A percentile compares a stretch with the other conserved stretches of the same genome.
Evolutionary conservation across 2,329 filamentous ascomycete genomes (phyloP).

Genomic region (Phialophora expanda): DNA sequence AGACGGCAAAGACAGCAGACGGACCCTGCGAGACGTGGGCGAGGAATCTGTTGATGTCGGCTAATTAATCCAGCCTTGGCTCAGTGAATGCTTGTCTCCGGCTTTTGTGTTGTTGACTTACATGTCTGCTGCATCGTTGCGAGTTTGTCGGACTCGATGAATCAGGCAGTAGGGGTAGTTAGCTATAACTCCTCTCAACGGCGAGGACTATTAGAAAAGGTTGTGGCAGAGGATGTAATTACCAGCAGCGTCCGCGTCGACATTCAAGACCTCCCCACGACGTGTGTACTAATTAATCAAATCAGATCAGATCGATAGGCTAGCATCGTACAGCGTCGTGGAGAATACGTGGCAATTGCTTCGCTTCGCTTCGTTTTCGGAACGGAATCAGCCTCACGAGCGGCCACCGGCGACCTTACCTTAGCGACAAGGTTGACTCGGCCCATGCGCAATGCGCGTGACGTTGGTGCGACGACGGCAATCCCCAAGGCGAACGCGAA

Average conservation of each 20-base stretch:
- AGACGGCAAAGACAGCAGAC: constrained; percentile 29
- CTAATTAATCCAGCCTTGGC: background rate
- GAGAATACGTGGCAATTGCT: background rate
- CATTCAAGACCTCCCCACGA: background rate
- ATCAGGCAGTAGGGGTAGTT: too few relatives aligned
- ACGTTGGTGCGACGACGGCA: background rate
- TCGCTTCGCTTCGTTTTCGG: constrained; percentile 17
- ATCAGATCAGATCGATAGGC: background rate
- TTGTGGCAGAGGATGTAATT: background rate
- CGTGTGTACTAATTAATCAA: background rate
- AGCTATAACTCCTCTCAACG: background rate
- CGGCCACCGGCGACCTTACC: too few relatives aligned
- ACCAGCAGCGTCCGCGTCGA: background rate
- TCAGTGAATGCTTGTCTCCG: background rate
- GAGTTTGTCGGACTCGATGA: background rate
- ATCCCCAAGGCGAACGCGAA: background rate
- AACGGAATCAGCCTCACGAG: constrained; percentile 7
- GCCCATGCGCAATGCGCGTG: background rate
- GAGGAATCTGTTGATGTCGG: constrained; percentile 31
- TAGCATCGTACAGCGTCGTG: background rate
- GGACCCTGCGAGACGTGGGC: constrained; percentile 20
- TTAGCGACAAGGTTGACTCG: constrained; percentile 6
- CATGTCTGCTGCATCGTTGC: background rate
- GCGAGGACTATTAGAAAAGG: background rate
- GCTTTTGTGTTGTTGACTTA: background rate